Evolutionary conservation across 352 stramenopile genomes (phyloP).

Genomic region (Nothophytophthora sp.): DNA sequence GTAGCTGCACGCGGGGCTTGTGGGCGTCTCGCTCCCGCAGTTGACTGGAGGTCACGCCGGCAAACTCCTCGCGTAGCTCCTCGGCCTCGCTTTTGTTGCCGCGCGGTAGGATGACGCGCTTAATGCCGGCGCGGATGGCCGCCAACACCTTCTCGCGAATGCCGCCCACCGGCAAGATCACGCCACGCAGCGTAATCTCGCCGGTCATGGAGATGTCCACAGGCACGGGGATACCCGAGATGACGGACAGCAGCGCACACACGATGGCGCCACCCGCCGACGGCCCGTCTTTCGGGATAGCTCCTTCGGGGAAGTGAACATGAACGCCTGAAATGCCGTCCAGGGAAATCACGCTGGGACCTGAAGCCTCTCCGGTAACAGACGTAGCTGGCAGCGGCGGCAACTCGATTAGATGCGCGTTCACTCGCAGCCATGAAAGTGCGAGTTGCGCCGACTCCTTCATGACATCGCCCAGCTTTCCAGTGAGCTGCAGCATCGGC

Average conservation of each 20-base stretch:
- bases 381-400: constrained; percentile 9
- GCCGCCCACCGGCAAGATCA: constrained; percentile 90
- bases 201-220: constrained; percentile 89
- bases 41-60: constrained; percentile 15
- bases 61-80: constrained; percentile 68
- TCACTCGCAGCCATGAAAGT: constrained; percentile 78
- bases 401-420: constrained; percentile 59
- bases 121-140: constrained; percentile 84
- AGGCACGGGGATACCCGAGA: constrained; percentile 62
- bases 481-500: constrained; percentile 63
- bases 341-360: constrained; percentile 38
- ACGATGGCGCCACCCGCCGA: constrained; percentile 88
- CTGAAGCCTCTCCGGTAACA: constrained; percentile 11
- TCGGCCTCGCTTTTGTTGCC: constrained; percentile 78
- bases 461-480: constrained; percentile 87
- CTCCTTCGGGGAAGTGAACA: constrained; percentile 89
- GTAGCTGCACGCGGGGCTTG: constrained; percentile 43
- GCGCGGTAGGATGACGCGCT: constrained; percentile 73
- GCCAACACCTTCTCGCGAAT: constrained; percentile 91
- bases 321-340: constrained; percentile 77
- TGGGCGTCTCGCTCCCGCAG: constrained; percentile 15
- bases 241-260: constrained; percentile 80
- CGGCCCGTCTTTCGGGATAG: constrained; percentile 89
- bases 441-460: constrained; percentile 88
- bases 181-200: constrained; percentile 85